Evolutionary conservation across 23 red algal genomes (phyloP).

Genomic region (Agarophyton chilense): DNA sequence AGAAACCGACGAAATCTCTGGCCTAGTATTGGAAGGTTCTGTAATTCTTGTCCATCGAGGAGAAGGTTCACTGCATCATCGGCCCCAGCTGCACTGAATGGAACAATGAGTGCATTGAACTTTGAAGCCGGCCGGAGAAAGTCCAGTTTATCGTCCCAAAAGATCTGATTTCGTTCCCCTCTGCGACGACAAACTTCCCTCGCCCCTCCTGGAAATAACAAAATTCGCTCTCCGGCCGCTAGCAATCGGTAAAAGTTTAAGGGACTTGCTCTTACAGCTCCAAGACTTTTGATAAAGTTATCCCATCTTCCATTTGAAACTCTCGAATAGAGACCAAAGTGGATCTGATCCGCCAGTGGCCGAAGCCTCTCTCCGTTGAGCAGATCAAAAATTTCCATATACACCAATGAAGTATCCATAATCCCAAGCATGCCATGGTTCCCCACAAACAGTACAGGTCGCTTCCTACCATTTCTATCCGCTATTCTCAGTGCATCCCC

Average conservation of each 20-base stretch:
- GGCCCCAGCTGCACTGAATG: conserved; percentile 75
- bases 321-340: conserved; percentile 53
- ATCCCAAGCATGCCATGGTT: conserved; percentile 87
- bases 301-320: conserved; percentile 49
- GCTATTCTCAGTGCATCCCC: background rate
- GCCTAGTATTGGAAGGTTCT: conserved; percentile 65
- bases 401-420: conserved; percentile 80
- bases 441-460: conserved; percentile 88
- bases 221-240: conserved; percentile 32
- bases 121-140: conserved; percentile 80
- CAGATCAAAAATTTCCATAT: conserved; percentile 56
- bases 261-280: conserved; percentile 77
- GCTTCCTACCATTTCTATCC: background rate
- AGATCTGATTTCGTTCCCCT: conserved; percentile 55
- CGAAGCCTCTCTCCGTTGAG: conserved; percentile 57
- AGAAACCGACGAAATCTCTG: conserved; percentile 20
- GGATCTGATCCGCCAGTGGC: conserved; percentile 65
- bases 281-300: conserved; percentile 49
- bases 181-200: conserved; percentile 78
- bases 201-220: conserved; percentile 91
- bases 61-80: conserved; percentile 81
- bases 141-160: conserved; percentile 59
- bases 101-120: conserved; percentile 82
- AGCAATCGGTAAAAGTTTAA: conserved; percentile 78
- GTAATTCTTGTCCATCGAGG: conserved; percentile 76